Evolutionary conservation across 139 green algal genomes (phyloP).

Genomic region (Trebouxia sp.): DNA sequence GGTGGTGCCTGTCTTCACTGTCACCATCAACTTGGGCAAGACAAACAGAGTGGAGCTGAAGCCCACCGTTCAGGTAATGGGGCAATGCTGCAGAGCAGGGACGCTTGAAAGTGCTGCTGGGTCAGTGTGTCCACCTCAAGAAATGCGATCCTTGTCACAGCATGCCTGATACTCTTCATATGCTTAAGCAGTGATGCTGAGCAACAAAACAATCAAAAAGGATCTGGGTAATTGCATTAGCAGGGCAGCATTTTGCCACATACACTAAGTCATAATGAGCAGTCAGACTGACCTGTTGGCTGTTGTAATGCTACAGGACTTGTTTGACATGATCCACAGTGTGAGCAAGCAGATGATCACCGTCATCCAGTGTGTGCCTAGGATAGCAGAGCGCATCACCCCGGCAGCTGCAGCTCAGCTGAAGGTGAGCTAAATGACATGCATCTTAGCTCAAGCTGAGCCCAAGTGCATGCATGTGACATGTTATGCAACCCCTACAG

Average conservation of each 20-base stretch:
- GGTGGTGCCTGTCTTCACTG: constrained; percentile 76
- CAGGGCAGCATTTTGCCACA: no score
- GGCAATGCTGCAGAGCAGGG: not conserved
- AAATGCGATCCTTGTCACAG: no score
- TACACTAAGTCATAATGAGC: no score
- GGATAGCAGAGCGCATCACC: constrained; percentile 63
- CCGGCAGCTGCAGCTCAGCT: constrained; percentile 22
- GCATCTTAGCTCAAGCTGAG: constrained; percentile 4
- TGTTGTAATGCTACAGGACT: constrained; percentile 53
- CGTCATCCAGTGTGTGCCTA: constrained; percentile 64
- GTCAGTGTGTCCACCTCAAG: not conserved
- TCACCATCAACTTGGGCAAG: constrained; percentile 60
- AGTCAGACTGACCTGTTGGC: not conserved
- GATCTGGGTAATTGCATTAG: not conserved
- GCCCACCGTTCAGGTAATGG: constrained; percentile 49
- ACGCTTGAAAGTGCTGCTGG: not conserved
- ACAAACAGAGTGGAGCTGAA: constrained; percentile 58
- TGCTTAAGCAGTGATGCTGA: not conserved
- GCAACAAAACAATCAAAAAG: not conserved
- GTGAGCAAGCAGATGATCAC: constrained; percentile 72
- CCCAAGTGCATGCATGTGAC: no score
- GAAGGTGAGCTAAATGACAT: constrained; percentile 14
- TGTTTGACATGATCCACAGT: constrained; percentile 83
- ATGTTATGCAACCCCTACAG: no score
- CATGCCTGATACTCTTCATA: no score